Conservation (phyloP, 2,329 filamentous ascomycete genomes). For the Trematosphaeria pertusa region DNA sequence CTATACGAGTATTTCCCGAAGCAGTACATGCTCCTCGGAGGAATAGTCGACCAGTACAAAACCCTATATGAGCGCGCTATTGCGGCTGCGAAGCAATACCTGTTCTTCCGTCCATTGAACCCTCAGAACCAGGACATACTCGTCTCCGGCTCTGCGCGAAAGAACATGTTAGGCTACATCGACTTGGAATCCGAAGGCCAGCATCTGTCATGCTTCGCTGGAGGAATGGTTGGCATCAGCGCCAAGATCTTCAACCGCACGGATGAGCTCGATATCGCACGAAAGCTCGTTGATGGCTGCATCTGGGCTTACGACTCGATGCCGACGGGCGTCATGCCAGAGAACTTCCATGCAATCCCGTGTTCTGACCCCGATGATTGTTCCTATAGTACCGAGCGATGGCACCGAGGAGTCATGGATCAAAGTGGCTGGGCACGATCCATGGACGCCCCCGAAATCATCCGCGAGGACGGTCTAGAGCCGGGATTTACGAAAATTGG, state of each 20-base stretch:
- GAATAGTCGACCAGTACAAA: constrained; percentile 73
- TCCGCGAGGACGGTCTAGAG: constrained; percentile 50
- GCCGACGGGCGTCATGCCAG: constrained; percentile 62
- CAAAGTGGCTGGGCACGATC: constrained; percentile 17
- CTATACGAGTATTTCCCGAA: constrained; percentile 67
- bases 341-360: constrained; percentile 52
- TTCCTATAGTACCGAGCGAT: constrained; percentile 52
- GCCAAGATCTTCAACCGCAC: constrained; percentile 59
- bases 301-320: constrained; percentile 62
- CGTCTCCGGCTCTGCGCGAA: constrained; percentile 66
- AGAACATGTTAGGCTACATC: constrained; percentile 53
- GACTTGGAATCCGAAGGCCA: constrained; percentile 54
- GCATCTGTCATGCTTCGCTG: constrained; percentile 62
- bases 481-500: constrained; percentile 50
- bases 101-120: constrained; percentile 81
- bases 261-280: constrained; percentile 57
- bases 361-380: constrained; percentile 53
- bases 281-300: constrained; percentile 62
- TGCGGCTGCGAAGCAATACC: constrained; percentile 71
- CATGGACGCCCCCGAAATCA: constrained; percentile 32
- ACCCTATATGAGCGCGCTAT: constrained; percentile 74
- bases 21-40: constrained; percentile 78
- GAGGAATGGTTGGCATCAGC: constrained; percentile 63
- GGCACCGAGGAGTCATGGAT: constrained; percentile 49
- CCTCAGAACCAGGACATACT: constrained; percentile 72